Conservation (phyloP, 2,329 filamentous ascomycete genomes). For the Chaetomiaceae sp. region DNA sequence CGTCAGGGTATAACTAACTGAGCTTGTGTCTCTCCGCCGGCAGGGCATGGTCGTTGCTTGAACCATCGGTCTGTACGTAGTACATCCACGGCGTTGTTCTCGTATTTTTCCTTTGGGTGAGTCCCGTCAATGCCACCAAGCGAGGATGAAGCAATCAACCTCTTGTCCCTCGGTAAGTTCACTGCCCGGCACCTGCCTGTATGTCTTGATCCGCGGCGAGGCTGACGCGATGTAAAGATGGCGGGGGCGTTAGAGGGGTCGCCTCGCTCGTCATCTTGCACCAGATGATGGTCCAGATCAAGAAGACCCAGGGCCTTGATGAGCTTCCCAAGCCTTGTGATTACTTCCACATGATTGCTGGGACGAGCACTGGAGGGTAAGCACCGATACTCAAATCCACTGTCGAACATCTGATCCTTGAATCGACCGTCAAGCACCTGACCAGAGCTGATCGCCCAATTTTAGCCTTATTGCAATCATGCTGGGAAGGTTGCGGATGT, state of each 20-base stretch:
- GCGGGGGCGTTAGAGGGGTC: constrained; percentile 35
- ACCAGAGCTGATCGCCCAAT: constrained; percentile 3
- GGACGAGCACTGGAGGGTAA: constrained; percentile 35
- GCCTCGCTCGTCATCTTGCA: constrained; percentile 34
- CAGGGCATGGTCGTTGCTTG: too few relatives aligned
- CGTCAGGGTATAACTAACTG: too few relatives aligned
- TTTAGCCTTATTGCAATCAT: constrained; percentile 43
- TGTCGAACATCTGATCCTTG: constrained; percentile 33
- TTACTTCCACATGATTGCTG: constrained; percentile 38
- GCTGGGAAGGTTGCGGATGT: constrained; percentile 42
- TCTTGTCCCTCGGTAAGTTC: constrained; percentile 24
- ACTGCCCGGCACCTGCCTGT: too few relatives aligned
- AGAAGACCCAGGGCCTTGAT: constrained; percentile 18
- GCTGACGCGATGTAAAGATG: constrained; percentile 37
- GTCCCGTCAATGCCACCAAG: too few relatives aligned
- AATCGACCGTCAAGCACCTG: constrained; percentile 25
- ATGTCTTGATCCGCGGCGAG: too few relatives aligned
- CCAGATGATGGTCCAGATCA: constrained; percentile 31
- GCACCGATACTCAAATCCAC: constrained; percentile 32
- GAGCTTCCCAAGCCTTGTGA: constrained; percentile 33
- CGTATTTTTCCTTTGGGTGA: too few relatives aligned
- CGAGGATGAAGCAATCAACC: constrained; percentile 18
- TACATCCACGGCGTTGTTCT: too few relatives aligned
- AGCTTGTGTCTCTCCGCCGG: too few relatives aligned
- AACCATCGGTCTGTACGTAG: too few relatives aligned